Evolutionary conservation across 225 moss, liverwort and hornwort species (phyloP).

Genomic region (Lunularia cruciata): DNA sequence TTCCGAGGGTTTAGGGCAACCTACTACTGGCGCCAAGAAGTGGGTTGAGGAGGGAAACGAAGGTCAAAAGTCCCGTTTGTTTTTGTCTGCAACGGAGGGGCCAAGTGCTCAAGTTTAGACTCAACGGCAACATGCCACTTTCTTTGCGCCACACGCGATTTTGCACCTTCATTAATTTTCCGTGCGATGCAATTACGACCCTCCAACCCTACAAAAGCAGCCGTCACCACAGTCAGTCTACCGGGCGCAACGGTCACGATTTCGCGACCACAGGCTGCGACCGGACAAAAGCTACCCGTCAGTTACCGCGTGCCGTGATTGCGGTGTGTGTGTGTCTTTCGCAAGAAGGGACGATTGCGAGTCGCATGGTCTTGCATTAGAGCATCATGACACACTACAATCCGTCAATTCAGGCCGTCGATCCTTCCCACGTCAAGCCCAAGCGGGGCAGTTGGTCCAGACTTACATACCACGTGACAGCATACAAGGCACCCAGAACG

Average conservation of each 20-base stretch:
- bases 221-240: neutral
- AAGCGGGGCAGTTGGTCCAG: neutral
- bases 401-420: neutral
- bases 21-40: neutral
- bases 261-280: too few species aligned
- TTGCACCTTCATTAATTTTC: neutral
- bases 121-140: constrained; percentile 12
- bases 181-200: neutral
- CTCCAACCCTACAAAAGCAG: neutral
- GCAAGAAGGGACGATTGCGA: neutral
- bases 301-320: constrained; percentile 5
- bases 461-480: neutral
- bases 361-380: neutral
- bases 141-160: neutral
- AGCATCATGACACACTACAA: too few species aligned
- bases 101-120: neutral
- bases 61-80: too few species aligned
- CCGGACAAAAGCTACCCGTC: neutral
- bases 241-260: too few species aligned
- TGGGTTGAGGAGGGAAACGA: neutral
- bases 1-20: neutral
- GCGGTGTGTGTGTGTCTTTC: neutral
- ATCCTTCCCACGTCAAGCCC: neutral
- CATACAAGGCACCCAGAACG: neutral
- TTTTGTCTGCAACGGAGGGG: neutral